Evolutionary conservation across 257 asterid species (phyloP).

Genomic region (Solanum paucissectum): DNA sequence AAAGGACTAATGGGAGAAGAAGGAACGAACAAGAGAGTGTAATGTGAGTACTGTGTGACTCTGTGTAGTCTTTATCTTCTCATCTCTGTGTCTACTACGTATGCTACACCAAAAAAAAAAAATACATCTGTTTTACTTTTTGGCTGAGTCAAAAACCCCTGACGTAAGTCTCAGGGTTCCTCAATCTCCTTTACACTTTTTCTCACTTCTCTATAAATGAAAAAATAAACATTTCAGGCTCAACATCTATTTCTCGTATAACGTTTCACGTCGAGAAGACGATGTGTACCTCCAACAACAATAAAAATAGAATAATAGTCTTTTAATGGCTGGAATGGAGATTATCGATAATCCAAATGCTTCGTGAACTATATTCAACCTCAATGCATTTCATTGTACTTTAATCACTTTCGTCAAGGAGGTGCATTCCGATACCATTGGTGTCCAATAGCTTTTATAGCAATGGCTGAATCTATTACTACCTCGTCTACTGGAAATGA

Average conservation of each 20-base stretch:
- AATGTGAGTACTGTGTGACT: neutral
- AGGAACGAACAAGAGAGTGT: constrained; percentile 1
- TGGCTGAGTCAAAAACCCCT: neutral
- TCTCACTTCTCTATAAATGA: neutral
- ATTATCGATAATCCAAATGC: too few species aligned
- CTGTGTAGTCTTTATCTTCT: constrained; percentile 3
- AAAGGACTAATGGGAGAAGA: constrained; percentile 1
- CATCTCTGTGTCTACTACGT: neutral
- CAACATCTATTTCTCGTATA: too few species aligned
- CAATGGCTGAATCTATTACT: neutral
- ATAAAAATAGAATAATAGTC: too few species aligned
- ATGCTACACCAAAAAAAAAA: neutral
- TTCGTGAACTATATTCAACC: too few species aligned
- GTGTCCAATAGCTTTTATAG: neutral
- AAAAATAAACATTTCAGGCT: too few species aligned
- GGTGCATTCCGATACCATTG: neutral
- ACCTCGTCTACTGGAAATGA: neutral
- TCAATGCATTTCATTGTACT: neutral
- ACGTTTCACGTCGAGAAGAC: too few species aligned
- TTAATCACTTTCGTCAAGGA: neutral
- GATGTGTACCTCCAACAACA: neutral
- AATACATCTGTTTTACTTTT: neutral
- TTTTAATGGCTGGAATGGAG: neutral
- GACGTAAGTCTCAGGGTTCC: neutral
- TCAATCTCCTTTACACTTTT: neutral